Percentiles rank a stretch among this genome's conserved stretches.
These are phyloP conservation scores for Xylariaceae sp. DNA, from an alignment of 2,329 filamentous ascomycete genomes.

Conservation along the genomic window DNA sequence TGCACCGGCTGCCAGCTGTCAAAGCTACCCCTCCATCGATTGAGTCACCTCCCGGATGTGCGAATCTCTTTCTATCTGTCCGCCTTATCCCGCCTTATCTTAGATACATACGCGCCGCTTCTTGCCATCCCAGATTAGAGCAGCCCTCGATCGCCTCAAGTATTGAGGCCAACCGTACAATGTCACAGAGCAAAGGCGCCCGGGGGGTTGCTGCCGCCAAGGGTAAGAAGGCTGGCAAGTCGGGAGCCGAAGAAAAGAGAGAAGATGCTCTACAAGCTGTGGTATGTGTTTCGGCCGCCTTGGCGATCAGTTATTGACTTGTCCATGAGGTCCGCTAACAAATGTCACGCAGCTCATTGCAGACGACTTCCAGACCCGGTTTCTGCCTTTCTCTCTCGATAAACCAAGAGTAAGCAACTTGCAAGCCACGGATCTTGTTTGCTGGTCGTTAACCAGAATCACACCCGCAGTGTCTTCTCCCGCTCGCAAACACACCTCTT, in stretches of 20 bases:
- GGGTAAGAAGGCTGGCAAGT: conserved; percentile 51
- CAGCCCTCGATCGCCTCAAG: background rate
- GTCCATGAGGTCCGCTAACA: background rate
- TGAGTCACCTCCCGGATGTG: conserved; percentile 7
- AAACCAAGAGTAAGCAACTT: conserved; percentile 67
- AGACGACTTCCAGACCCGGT: conserved; percentile 91
- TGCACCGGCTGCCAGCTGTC: background rate
- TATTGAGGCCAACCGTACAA: conserved; percentile 10
- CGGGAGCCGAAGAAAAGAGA: conserved; percentile 50
- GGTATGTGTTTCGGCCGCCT: conserved; percentile 23
- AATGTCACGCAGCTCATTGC: conserved; percentile 64
- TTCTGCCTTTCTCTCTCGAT: conserved; percentile 83
- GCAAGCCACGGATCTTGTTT: background rate
- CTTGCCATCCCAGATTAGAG: background rate
- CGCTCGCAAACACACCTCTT: conserved; percentile 86
- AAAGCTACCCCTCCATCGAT: conserved; percentile 14
- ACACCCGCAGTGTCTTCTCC: conserved; percentile 73
- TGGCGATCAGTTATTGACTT: background rate
- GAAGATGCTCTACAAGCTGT: conserved; percentile 53
- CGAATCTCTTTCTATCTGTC: too few species aligned
- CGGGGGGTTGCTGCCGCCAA: conserved; percentile 37
- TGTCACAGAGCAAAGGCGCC: conserved; percentile 31
- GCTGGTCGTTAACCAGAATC: conserved; percentile 18
- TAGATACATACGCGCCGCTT: background rate
- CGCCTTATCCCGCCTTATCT: too few species aligned